Evolutionary conservation across 306 rosid species (phyloP).

Genomic region (Elaeagnus macrophylla): DNA sequence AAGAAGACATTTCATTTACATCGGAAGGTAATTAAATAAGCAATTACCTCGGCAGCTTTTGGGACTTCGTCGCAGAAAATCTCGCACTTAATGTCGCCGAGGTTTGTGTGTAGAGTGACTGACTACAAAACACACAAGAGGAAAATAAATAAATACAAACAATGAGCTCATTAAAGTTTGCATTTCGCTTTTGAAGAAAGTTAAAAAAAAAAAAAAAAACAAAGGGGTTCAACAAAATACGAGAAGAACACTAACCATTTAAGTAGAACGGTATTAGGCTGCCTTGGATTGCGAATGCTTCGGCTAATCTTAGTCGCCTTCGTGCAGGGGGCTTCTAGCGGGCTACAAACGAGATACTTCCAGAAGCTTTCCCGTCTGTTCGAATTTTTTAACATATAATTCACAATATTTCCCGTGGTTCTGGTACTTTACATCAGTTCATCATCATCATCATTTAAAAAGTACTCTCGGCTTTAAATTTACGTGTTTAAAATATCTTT

Average conservation of each 20-base stretch:
- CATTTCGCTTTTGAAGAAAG: neutral
- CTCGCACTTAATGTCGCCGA: conserved; percentile 92
- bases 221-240: conserved; percentile 10
- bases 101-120: conserved; percentile 88
- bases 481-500: too few species aligned
- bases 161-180: neutral
- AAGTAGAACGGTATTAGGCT: neutral
- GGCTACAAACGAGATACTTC: too few species aligned
- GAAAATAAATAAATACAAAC: neutral
- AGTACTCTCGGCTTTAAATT: too few species aligned
- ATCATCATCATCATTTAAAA: too few species aligned
- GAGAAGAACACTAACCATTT: conserved; percentile 20
- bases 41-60: conserved; percentile 67
- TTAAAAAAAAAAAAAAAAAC: neutral
- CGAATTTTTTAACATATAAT: too few species aligned
- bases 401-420: too few species aligned
- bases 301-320: neutral
- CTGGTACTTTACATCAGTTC: too few species aligned
- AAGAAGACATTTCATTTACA: neutral
- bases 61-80: conserved; percentile 89
- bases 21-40: neutral
- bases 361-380: too few species aligned
- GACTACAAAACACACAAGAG: conserved; percentile 30
- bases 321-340: neutral
- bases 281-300: neutral